These are phyloP conservation scores for Talaromyces trachyspermus DNA, from an alignment of 495 filamentous ascomycete species.

Conservation along the genomic window DNA sequence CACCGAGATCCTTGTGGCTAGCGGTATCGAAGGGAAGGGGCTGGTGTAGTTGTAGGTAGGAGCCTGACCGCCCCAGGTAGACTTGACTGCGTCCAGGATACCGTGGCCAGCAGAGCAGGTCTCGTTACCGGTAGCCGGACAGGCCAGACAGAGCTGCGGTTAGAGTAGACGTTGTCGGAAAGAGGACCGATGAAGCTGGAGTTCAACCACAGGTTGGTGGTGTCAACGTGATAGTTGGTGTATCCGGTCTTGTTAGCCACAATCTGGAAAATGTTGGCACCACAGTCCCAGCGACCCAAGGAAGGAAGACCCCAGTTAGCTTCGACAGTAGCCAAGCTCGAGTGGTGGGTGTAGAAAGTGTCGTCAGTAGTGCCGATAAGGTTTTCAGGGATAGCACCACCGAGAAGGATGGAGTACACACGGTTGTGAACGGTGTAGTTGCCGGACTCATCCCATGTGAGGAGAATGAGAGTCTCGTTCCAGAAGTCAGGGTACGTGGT, in stretches of 20 bases:
- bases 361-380: conserved; percentile 55
- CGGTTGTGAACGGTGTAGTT: conserved; percentile 48
- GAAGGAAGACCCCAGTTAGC: conserved; percentile 65
- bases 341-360: conserved; percentile 69
- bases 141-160: conserved; percentile 32
- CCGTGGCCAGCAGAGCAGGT: conserved; percentile 40
- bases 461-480: conserved; percentile 57
- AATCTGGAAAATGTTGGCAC: conserved; percentile 59
- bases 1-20: conserved; percentile 13
- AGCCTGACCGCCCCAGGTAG: conserved; percentile 25
- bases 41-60: conserved; percentile 38
- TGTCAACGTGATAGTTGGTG: conserved; percentile 41
- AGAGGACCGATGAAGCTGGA: conserved; percentile 42
- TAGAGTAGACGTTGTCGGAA: conserved; percentile 25
- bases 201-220: conserved; percentile 35
- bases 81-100: conserved; percentile 35
- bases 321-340: conserved; percentile 52
- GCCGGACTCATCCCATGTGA: conserved; percentile 64
- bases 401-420: conserved; percentile 56
- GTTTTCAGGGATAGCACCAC: conserved; percentile 52
- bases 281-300: conserved; percentile 64
- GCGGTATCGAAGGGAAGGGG: conserved; percentile 31
- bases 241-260: conserved; percentile 53
- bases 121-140: conserved; percentile 24
- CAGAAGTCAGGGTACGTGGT: conserved; percentile 58